Percentiles rank a stretch among this genome's conserved stretches.
Conservation (phyloP, 176 grass and related monocot genomes). For the Raddia guianensis region DNA sequence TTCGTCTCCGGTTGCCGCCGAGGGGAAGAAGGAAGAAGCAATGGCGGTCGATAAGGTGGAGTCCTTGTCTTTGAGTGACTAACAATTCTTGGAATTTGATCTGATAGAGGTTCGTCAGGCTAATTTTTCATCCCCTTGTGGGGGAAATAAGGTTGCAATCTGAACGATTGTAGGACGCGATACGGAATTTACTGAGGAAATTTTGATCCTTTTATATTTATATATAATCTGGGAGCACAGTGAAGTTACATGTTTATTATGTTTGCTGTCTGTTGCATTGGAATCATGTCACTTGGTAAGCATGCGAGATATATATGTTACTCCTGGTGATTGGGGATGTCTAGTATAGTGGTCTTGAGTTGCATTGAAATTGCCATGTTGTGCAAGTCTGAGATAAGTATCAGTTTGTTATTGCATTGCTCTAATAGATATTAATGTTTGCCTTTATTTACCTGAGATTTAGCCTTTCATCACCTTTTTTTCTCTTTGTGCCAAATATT, state of each 20-base stretch:
- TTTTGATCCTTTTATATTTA: slow-evolving; percentile 9
- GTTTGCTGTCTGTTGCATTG: background rate
- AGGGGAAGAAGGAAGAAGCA: slow-evolving; percentile 21
- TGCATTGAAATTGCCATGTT: background rate
- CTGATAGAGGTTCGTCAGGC: slow-evolving; percentile 3
- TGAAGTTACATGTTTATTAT: background rate
- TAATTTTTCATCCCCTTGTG: slow-evolving; percentile 32
- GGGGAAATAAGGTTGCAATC: slow-evolving; percentile 39
- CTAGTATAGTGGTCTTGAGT: background rate
- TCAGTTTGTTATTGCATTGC: background rate
- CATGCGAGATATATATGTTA: background rate
- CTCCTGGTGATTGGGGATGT: background rate
- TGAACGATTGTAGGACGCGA: slow-evolving; percentile 28
- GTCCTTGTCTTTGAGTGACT: slow-evolving; percentile 27
- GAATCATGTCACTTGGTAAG: background rate
- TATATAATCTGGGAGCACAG: no score
- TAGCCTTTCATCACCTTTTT: background rate
- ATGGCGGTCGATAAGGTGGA: slow-evolving; percentile 28
- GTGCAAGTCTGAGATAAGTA: background rate
- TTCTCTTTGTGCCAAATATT: background rate
- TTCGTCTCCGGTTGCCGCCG: slow-evolving; percentile 4
- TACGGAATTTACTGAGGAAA: slow-evolving; percentile 20
- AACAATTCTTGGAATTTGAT: slow-evolving; percentile 23
- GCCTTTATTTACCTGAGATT: background rate
- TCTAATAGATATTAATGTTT: background rate